These are phyloP conservation scores for Atalantia buxifolia DNA, from an alignment of 345 rosid genomes.

Conservation along the genomic window DNA sequence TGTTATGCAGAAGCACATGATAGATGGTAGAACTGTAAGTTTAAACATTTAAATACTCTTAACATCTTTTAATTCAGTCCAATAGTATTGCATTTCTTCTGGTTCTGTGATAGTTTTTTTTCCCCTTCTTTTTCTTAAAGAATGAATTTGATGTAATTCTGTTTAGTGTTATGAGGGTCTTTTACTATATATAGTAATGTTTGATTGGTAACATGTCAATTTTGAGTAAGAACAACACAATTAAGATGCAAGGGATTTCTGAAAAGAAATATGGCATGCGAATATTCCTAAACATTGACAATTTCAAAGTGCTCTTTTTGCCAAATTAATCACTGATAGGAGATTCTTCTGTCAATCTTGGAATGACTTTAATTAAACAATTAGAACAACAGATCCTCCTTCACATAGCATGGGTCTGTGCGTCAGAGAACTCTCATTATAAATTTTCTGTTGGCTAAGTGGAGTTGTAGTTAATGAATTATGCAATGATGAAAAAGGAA, in stretches of 20 bases:
- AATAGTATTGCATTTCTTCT: constrained; percentile 7
- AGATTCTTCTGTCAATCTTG: background rate
- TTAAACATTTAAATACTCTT: constrained; percentile 3
- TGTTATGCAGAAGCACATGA: constrained; percentile 65
- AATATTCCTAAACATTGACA: background rate
- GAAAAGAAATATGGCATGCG: background rate
- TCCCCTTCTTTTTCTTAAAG: no score
- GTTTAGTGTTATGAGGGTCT: constrained; percentile 1
- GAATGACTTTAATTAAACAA: background rate
- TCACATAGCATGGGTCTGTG: background rate
- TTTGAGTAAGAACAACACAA: constrained; percentile 12
- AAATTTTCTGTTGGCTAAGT: background rate
- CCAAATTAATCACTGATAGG: background rate
- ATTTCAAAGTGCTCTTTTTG: background rate
- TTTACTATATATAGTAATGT: constrained; percentile 1
- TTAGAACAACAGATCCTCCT: background rate
- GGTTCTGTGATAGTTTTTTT: background rate
- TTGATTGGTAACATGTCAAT: constrained; percentile 11
- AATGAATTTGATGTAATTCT: background rate
- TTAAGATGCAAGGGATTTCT: background rate
- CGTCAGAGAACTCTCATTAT: background rate
- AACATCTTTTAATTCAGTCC: constrained; percentile 6
- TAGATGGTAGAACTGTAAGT: constrained; percentile 88
- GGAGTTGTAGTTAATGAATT: background rate
- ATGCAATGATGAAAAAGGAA: background rate